Percentiles rank a stretch among this genome's conserved stretches.
phyloP scores from a whole-genome alignment of 495 filamentous ascomycete genomes.

The Beverwykella pulmonaria region DNA sequence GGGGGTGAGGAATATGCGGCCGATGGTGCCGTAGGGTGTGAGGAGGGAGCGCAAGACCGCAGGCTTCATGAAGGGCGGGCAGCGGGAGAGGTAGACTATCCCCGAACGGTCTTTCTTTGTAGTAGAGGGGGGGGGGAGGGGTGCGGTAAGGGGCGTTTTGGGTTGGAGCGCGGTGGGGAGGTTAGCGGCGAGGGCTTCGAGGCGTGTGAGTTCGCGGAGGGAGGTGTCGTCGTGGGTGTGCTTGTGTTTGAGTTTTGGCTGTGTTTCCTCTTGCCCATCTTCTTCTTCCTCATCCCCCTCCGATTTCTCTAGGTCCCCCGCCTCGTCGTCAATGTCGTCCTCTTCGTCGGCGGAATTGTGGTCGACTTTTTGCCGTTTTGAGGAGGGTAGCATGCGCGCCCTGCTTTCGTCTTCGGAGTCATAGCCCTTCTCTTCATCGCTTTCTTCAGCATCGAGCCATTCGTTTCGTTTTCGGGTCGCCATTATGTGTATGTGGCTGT shows the following conservation, averaged over 20 bases:
- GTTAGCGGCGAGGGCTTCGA: slow-evolving; percentile 11
- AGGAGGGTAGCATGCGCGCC: slow-evolving; percentile 51
- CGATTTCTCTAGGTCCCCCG: slow-evolving; percentile 31
- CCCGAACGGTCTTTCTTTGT: slow-evolving; percentile 65
- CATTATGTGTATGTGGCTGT: slow-evolving; percentile 51
- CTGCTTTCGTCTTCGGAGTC: slow-evolving; percentile 74
- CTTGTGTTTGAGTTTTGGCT: background rate
- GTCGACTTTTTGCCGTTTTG: slow-evolving; percentile 68
- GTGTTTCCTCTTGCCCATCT: background rate
- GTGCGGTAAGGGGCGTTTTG: slow-evolving; percentile 37
- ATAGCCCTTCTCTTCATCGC: slow-evolving; percentile 65
- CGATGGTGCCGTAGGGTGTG: slow-evolving; percentile 74
- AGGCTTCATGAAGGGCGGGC: slow-evolving; percentile 95
- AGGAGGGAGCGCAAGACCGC: slow-evolving; percentile 76
- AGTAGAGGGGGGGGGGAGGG: slow-evolving; percentile 34
- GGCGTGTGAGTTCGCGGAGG: slow-evolving; percentile 23
- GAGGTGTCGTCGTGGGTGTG: slow-evolving; percentile 15
- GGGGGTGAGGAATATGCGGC: slow-evolving; percentile 84
- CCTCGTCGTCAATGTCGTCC: slow-evolving; percentile 30
- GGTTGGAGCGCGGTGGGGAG: slow-evolving; percentile 7
- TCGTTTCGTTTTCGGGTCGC: slow-evolving; percentile 70
- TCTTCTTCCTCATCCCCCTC: slow-evolving; percentile 21
- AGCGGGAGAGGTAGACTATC: slow-evolving; percentile 84
- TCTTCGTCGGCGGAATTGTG: slow-evolving; percentile 46
- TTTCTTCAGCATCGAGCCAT: slow-evolving; percentile 67